phyloP scores from a whole-genome alignment of 345 rosid genomes.

The Microthlaspi erraticum region DNA sequence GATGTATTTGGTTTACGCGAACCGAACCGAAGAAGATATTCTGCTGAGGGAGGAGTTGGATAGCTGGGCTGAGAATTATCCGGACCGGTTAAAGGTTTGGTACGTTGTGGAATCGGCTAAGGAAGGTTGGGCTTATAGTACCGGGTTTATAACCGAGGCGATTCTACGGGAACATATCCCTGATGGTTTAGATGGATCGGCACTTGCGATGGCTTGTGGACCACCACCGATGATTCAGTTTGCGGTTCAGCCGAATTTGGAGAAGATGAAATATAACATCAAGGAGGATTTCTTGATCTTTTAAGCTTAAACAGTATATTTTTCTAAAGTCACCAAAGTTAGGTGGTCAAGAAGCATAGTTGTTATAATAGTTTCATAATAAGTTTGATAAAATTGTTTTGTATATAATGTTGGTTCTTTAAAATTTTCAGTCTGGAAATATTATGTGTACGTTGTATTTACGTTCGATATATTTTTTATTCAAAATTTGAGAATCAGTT shows the following conservation, averaged over 20 bases:
- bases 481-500: neutral
- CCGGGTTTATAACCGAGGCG: conserved; percentile 69
- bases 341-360: conserved; percentile 21
- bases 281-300: conserved; percentile 75
- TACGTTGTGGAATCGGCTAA: conserved; percentile 64
- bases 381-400: conserved; percentile 22
- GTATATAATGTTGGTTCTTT: conserved; percentile 34
- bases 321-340: neutral
- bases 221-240: conserved; percentile 98
- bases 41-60: conserved; percentile 76
- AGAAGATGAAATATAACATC: conserved; percentile 76
- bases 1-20: conserved; percentile 77
- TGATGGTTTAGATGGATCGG: conserved; percentile 55
- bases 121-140: conserved; percentile 78
- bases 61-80: conserved; percentile 59
- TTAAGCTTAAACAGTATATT: conserved; percentile 32
- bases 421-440: conserved; percentile 1
- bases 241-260: conserved; percentile 86
- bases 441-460: conserved; percentile 19
- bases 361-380: conserved; percentile 27
- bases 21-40: conserved; percentile 85
- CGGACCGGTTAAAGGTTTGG: conserved; percentile 82
- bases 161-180: conserved; percentile 73
- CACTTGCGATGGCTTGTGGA: conserved; percentile 80
- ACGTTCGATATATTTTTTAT: neutral